Evolutionary conservation across 305 asterid species (phyloP), one percentile per base, ranked within the genome.

Genomic region (Ajuga reptans): DNA sequence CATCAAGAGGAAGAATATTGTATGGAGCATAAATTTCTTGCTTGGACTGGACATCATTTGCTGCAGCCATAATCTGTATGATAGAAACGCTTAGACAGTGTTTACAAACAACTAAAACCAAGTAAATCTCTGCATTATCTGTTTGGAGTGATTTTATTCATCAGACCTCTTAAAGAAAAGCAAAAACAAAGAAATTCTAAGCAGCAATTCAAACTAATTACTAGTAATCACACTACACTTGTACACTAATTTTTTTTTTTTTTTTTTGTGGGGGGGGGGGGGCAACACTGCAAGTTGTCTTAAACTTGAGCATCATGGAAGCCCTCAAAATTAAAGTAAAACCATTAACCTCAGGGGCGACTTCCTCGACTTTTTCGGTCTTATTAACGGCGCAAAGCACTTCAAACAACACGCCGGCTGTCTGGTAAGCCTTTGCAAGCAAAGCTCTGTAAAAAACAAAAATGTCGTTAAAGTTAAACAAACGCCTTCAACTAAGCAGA

Each of bases 401-500:
- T 81, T 94, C 99, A 84, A 91, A 94, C 56, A 94, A 92, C 77
- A 91, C 96, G 53, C 96, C 98, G 10, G 99, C 98, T 65, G 97
- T 88, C 86, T 89, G 96, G 78, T 94, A 94, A 72, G 99, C 99
- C 82, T 94, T 94, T 51, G 95, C 98, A 73, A 94, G 98, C 85
- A 88, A 89, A 79, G 97, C 96, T 80, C 99, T 94, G 88, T 77
- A 31, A 49, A 66, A 37, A 49, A 36, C 9, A 33, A 17, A 76
- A 68, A 57, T 8, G 54, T n/a, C n/a, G 9, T 21, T 74, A 39
- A 49, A 58, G 72, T 21, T 0, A 2, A 21, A 14, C 47, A 52
- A 45, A 66, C 45, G 57, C 39, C 42, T 36, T 68, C 72, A 46
- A 46, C 43, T 31, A 29, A 64, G 43, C 51, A 41, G 14, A 6